Conservation (phyloP, 1,284 basidiomycete species). For the Apiotrichum sp. region DNA sequence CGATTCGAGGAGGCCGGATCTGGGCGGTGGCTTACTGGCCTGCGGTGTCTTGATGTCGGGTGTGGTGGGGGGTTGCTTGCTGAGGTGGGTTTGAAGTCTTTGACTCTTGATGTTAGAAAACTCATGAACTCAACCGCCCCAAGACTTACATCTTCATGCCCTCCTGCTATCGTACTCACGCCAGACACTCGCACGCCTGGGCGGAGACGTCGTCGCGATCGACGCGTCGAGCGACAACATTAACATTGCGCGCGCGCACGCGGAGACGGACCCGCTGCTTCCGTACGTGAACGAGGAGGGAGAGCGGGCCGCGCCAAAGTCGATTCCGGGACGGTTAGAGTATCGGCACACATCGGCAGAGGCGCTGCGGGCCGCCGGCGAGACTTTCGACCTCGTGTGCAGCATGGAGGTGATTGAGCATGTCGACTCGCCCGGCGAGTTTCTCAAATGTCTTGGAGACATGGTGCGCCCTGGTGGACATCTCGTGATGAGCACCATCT, state of each 20-base stretch:
- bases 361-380: conserved; percentile 52
- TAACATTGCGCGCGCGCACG: conserved; percentile 75
- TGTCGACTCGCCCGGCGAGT: conserved; percentile 82
- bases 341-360: conserved; percentile 82
- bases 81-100: conserved; percentile 57
- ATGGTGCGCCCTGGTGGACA: conserved; percentile 91
- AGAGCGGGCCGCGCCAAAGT: conserved; percentile 73
- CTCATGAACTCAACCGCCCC: no score
- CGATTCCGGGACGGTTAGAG: conserved; percentile 51
- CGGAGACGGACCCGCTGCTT: conserved; percentile 65
- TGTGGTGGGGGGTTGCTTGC: conserved; percentile 93
- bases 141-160: no score
- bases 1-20: conserved; percentile 25
- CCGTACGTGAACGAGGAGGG: conserved; percentile 71
- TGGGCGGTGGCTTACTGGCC: conserved; percentile 53
- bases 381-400: conserved; percentile 83
- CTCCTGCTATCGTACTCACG: background rate
- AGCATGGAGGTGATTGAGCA: conserved; percentile 99
- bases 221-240: conserved; percentile 88
- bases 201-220: conserved; percentile 77
- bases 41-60: conserved; percentile 76
- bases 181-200: conserved; percentile 79
- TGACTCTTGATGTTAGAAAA: no score
- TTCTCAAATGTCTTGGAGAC: conserved; percentile 71
- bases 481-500: conserved; percentile 92